Base-by-base conservation (phyloP, 768 basidiomycete species). In the Hypholoma sublateritium region DNA sequence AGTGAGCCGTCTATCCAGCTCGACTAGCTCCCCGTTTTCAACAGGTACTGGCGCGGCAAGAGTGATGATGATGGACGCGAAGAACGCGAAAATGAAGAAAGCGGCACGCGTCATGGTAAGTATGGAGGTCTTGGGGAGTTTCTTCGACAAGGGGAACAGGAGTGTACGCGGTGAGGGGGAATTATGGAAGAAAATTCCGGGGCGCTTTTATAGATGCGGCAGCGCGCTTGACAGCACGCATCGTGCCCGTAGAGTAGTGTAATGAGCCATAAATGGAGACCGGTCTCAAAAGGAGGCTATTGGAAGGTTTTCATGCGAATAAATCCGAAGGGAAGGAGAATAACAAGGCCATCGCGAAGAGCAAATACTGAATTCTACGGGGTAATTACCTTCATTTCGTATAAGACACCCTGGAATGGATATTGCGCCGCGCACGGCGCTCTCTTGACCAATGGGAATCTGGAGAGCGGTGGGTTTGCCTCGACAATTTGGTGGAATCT, bases 1-100 rank as follows among this genome's bases (percentile, higher is more conserved):
- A 0, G 81, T 79, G 41, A 72, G 61, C 51, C 88, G 80, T 68
- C 79, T 83, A 57, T 79, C 77, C 35, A 86, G 74, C 24, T 70
- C 63, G 28, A 62, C 54, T 24, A 64, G 63, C 52, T 63, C 68
- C 21, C 67, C 67, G 50, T 69, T 63, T 63, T 71, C 62, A 58
- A 68, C 63, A 24, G 79, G 72, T 8, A 82, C 62, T 24, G 84
- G 84, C 7, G 79, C 71, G 17, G 82, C 82, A 57, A 80, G 62
- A 41, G 69, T 67, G 49, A 75, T 59, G 55, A 79, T 62, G 57
- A 81, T 44, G 61, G 77, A 72, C 51, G 77, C 67, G 67, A 79
- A 72, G 65, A 85, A 60, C 25, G 76, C 65, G 58, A 76, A 65
- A 58, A 73, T 42, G 51, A 73, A 59, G 53, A 71, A 21, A 36